Conservation (phyloP, 176 grass and related monocot species). For the Carex littledalei region DNA sequence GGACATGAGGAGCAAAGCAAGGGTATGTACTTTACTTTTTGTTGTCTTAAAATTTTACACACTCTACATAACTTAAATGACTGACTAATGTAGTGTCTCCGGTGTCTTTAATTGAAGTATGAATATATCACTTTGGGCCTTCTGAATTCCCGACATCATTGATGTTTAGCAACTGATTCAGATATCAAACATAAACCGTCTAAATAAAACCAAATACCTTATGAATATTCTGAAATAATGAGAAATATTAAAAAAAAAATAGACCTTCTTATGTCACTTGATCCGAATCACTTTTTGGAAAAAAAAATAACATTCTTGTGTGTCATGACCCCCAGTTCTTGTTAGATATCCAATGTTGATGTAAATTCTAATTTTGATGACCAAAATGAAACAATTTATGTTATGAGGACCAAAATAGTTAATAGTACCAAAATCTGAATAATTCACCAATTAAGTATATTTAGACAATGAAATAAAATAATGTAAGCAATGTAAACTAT, state of each 20-base stretch:
- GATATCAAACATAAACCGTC: neutral
- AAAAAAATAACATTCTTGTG: too few species aligned
- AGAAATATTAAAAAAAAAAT: neutral
- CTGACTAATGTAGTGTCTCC: too few species aligned
- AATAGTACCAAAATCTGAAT: neutral
- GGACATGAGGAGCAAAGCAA: slow-evolving; percentile 94
- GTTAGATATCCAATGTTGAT: neutral
- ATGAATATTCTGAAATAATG: neutral
- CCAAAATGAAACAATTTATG: neutral
- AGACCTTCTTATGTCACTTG: neutral
- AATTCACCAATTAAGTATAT: neutral
- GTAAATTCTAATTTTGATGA: neutral
- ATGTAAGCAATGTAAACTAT: neutral
- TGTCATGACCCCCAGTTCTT: neutral
- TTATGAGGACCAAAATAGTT: too few species aligned
- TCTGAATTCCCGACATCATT: neutral
- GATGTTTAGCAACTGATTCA: neutral
- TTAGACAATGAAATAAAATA: neutral
- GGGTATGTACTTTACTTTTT: slow-evolving; percentile 28
- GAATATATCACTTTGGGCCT: neutral
- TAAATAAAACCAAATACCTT: neutral
- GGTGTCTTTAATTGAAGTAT: too few species aligned
- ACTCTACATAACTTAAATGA: neutral
- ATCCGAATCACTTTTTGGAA: neutral
- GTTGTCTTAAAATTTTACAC: neutral